Conservation (phyloP, 73 alveolate genomes). For the Paramecium primaurelia region DNA sequence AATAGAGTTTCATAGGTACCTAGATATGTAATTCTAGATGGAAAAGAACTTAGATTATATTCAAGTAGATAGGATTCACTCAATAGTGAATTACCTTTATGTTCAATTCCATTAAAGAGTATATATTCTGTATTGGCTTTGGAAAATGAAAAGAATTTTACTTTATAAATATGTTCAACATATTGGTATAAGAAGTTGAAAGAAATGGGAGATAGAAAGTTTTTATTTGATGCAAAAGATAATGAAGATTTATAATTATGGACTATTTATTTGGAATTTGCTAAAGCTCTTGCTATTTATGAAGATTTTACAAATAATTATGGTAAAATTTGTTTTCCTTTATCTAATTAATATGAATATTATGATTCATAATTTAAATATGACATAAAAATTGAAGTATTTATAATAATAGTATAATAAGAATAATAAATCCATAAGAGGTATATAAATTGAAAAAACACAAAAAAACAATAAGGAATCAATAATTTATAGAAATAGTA, state of each 20-base stretch:
- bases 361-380: slow-evolving; percentile 26
- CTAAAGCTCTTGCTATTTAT: slow-evolving; percentile 54
- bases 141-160: not conserved
- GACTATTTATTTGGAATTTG: slow-evolving; percentile 57
- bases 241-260: slow-evolving; percentile 45
- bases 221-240: slow-evolving; percentile 5
- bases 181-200: slow-evolving; percentile 45
- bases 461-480: not conserved
- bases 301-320: slow-evolving; percentile 54
- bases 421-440: not conserved
- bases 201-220: slow-evolving; percentile 41
- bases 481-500: not conserved
- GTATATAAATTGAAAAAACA: not conserved
- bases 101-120: slow-evolving; percentile 13
- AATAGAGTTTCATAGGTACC: not conserved
- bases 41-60: slow-evolving; percentile 36
- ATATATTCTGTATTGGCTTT: slow-evolving; percentile 13
- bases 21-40: not conserved
- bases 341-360: not conserved
- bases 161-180: slow-evolving; percentile 25
- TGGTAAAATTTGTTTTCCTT: slow-evolving; percentile 47
- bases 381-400: slow-evolving; percentile 9
- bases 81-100: not conserved
- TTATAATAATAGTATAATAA: not conserved
- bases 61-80: not conserved